phyloP scores from a whole-genome alignment of 116 monocot species.

The Papilionanthe hybrid region DNA sequence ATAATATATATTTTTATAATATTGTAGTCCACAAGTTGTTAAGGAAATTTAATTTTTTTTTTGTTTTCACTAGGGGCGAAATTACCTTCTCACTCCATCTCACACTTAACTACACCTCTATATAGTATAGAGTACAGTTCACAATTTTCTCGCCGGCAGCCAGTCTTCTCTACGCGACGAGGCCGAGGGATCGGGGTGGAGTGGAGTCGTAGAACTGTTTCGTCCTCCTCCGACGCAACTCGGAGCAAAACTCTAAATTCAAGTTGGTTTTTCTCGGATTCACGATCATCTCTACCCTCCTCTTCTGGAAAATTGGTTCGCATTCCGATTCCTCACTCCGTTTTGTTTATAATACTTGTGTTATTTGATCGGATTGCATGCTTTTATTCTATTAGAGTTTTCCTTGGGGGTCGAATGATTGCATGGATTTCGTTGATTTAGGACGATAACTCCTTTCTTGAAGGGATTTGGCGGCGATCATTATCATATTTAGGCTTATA shows the following conservation, averaged over 20 bases:
- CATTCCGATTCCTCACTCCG: neutral
- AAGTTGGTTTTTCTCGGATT: neutral
- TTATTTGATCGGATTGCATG: neutral
- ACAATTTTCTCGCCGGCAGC: neutral
- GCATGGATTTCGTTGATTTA: too few species aligned
- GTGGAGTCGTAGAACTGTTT: neutral
- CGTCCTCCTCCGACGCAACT: neutral
- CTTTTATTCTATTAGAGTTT: neutral
- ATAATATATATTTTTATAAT: too few species aligned
- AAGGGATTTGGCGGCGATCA: too few species aligned
- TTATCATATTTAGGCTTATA: too few species aligned
- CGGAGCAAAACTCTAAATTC: neutral
- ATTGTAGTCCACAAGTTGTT: too few species aligned
- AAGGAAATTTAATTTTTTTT: too few species aligned
- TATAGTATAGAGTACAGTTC: neutral
- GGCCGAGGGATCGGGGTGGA: neutral
- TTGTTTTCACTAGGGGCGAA: too few species aligned
- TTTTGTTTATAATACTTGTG: neutral
- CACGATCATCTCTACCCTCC: neutral
- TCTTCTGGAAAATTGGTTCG: neutral
- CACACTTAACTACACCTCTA: neutral
- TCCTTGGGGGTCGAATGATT: too few species aligned
- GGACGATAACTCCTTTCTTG: too few species aligned
- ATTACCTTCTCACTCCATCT: neutral
- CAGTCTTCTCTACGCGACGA: neutral